Base-by-base conservation (phyloP, 2,329 filamentous ascomycete genomes). In the Trichoderma koningiopsis region DNA sequence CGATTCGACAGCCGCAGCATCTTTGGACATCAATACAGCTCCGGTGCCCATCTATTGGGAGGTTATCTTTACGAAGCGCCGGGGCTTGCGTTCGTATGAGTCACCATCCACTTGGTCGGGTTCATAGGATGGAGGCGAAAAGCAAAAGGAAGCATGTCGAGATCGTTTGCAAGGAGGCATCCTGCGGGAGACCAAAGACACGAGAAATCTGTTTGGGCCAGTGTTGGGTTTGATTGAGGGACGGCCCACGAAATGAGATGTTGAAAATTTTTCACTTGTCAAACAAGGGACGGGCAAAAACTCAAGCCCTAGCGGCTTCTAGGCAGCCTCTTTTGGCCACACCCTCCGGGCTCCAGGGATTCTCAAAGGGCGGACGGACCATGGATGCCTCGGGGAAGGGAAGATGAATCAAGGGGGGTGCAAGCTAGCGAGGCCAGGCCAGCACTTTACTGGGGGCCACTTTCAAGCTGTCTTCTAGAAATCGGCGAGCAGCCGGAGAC, bases 11-110 rank as follows among this genome's bases (percentile, higher is more conserved):
- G 64, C 68, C 56, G 59, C 55, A 59, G 49, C 64, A 70, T 59
- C 64, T 71, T 74, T 74, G 73, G 73, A 74, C 73, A 74, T 72
- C 72, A 74, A 74, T 71, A 74, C 73, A 73, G 71, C 69, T 61
- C 63, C 52, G 62, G 53, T 33, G 69, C 43, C 64, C 63, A 66
- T 61, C 61, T 64, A 70, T 73, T 73, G 72, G 73, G 73, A 72
- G 71, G 71, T 55, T 52, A 73, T 70, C 69, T 68, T 62, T 68
- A 64, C 55, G 47, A 60, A 68, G 33, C 22, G 65, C 33, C 49
- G 16, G 56, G 52, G 56, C 64, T 49, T 62, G 57, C 53, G 58
- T 35, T 55, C 43, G 33, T 56, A 59, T 72, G 72, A 71, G 68
- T 72, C 71, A 73, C 59, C 67, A 63, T 59, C 65, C 56, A 52